Evolutionary conservation across 257 asterid species (phyloP).

Genomic region (Handroanthus guayacan): DNA sequence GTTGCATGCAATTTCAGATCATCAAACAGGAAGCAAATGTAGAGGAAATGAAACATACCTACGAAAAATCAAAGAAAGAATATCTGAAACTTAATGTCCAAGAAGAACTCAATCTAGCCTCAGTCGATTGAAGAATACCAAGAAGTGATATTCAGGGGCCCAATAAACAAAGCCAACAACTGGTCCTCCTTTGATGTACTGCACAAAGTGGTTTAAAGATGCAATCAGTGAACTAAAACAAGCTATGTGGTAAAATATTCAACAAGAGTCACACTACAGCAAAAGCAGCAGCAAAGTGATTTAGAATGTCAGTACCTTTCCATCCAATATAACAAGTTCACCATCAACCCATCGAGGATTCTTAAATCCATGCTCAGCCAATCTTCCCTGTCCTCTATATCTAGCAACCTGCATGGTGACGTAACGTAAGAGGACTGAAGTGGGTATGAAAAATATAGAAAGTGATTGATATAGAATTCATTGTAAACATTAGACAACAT

Average conservation of each 20-base stretch:
- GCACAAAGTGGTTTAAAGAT: slow-evolving; percentile 43
- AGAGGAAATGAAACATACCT: slow-evolving; percentile 44
- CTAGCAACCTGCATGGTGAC: slow-evolving; percentile 78
- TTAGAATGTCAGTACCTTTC: slow-evolving; percentile 68
- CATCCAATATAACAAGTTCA: slow-evolving; percentile 91
- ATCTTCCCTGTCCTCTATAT: slow-evolving; percentile 92
- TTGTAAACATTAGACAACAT: slow-evolving; percentile 38
- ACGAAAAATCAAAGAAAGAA: slow-evolving; percentile 39
- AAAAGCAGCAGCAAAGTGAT: slow-evolving; percentile 9
- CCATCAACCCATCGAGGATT: slow-evolving; percentile 98
- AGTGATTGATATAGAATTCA: slow-evolving; percentile 28
- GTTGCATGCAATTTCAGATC: slow-evolving; percentile 13
- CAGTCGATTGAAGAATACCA: slow-evolving; percentile 88
- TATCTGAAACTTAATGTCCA: slow-evolving; percentile 39
- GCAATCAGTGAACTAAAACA: slow-evolving; percentile 19
- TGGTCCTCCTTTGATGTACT: slow-evolving; percentile 94
- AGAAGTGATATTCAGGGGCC: slow-evolving; percentile 90
- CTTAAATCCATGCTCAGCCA: slow-evolving; percentile 87
- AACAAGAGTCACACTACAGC: slow-evolving; percentile 12
- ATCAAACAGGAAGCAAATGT: slow-evolving; percentile 16
- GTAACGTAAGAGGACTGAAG: slow-evolving; percentile 27
- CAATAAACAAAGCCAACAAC: slow-evolving; percentile 92
- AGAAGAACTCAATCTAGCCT: slow-evolving; percentile 64
- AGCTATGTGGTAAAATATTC: slow-evolving; percentile 5
- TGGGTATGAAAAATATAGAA: slow-evolving; percentile 24